Evolutionary conservation across 2,329 filamentous ascomycete genomes (phyloP).

Genomic region (Beauveria medogensis): DNA sequence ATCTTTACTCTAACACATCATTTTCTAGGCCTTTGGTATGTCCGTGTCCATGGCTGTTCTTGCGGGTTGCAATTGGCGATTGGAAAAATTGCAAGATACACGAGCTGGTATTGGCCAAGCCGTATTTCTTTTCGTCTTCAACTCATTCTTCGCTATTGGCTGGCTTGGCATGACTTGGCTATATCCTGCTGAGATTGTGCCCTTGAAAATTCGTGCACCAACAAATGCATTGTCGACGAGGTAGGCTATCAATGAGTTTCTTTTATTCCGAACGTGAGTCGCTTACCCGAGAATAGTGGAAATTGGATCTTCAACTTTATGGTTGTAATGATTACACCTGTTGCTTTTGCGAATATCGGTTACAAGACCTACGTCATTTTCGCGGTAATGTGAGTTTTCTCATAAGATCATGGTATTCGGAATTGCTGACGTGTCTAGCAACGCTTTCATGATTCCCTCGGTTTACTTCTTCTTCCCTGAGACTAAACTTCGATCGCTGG

Average conservation of each 20-base stretch:
- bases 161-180: conserved; percentile 54
- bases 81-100: background rate
- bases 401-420: too few species aligned
- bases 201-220: conserved; percentile 32
- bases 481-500: conserved; percentile 5
- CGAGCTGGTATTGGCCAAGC: conserved; percentile 10
- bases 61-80: conserved; percentile 6
- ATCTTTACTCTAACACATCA: background rate
- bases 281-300: background rate
- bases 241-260: background rate
- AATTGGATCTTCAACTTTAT: conserved; percentile 12
- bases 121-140: conserved; percentile 54
- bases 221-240: conserved; percentile 42
- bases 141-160: conserved; percentile 56
- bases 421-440: background rate
- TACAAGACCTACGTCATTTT: conserved; percentile 10
- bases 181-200: conserved; percentile 42
- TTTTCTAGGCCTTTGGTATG: conserved; percentile 5
- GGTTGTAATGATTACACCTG: conserved; percentile 10
- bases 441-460: conserved; percentile 5
- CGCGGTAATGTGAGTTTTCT: conserved; percentile 5
- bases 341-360: conserved; percentile 5
- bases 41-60: conserved; percentile 11
- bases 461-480: conserved; percentile 11
- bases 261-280: background rate